A percentile compares a stretch with the other conserved stretches of the same genome.
phyloP scores from a whole-genome alignment of 768 basidiomycete genomes.

The Panaeolus cyanescens region DNA sequence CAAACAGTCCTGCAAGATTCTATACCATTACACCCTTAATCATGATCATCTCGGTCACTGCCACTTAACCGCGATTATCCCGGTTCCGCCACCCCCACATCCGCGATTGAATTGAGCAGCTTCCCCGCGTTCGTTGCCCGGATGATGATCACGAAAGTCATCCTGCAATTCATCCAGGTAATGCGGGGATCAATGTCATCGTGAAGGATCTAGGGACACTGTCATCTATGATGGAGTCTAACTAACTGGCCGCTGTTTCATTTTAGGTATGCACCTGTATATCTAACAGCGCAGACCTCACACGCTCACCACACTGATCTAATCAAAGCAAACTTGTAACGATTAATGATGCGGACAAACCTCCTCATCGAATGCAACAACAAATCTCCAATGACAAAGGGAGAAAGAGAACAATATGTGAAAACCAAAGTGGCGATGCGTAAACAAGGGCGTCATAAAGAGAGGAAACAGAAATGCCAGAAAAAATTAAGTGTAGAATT shows the following conservation, averaged over 20 bases:
- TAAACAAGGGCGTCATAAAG: background rate
- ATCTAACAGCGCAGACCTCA: background rate
- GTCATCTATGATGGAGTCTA: too few relatives aligned
- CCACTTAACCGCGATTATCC: too few relatives aligned
- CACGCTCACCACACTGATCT: background rate
- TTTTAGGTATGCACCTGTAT: background rate
- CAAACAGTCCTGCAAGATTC: background rate
- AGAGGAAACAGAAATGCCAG: background rate
- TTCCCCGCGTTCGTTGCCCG: background rate
- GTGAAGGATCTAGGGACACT: too few relatives aligned
- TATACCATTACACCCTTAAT: background rate
- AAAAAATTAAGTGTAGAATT: slow-evolving; percentile 2
- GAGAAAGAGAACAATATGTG: background rate
- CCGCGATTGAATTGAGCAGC: background rate
- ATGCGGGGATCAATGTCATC: background rate
- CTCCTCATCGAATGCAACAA: background rate
- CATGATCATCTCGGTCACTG: too few relatives aligned
- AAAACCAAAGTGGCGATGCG: background rate
- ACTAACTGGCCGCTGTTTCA: too few relatives aligned
- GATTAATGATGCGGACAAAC: background rate
- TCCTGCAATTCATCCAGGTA: background rate
- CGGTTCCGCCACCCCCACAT: background rate
- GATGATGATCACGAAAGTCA: background rate
- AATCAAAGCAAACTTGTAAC: background rate
- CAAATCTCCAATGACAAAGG: background rate